These are phyloP conservation scores for Fusarium denticulatum DNA, from an alignment of 2,329 filamentous ascomycete genomes.

Conservation along the genomic window DNA sequence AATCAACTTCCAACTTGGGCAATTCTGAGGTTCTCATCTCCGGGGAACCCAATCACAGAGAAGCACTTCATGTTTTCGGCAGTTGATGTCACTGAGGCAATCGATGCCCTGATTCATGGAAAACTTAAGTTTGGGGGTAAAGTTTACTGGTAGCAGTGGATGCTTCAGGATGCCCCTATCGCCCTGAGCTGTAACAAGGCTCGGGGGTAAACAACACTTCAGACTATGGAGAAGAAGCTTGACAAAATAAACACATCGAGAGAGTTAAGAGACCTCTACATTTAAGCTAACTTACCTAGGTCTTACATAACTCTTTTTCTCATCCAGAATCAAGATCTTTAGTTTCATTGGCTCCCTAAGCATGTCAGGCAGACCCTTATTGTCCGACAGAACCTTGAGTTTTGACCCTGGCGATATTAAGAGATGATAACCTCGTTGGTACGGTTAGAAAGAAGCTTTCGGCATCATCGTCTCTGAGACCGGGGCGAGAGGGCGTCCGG, in stretches of 20 bases:
- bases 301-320: not conserved
- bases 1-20: not conserved
- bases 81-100: constrained; percentile 18
- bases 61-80: constrained; percentile 11
- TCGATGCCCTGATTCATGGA: not conserved
- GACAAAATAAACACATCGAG: not conserved
- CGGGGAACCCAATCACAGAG: constrained; percentile 6
- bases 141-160: not conserved
- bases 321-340: not conserved
- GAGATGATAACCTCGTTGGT: not conserved
- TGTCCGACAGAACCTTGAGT: not conserved
- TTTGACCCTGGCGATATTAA: not conserved
- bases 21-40: constrained; percentile 18
- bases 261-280: not conserved
- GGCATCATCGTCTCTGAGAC: not conserved
- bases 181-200: not conserved
- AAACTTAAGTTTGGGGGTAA: not conserved
- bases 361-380: not conserved
- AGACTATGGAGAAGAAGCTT: not conserved
- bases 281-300: not conserved
- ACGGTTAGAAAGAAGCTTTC: constrained; percentile 21
- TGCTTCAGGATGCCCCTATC: not conserved
- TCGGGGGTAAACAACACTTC: not conserved
- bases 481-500: not conserved
- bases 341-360: not conserved